Base-by-base conservation (phyloP, 805 yeast genomes). In the Metschnikowia picachoensis region DNA sequence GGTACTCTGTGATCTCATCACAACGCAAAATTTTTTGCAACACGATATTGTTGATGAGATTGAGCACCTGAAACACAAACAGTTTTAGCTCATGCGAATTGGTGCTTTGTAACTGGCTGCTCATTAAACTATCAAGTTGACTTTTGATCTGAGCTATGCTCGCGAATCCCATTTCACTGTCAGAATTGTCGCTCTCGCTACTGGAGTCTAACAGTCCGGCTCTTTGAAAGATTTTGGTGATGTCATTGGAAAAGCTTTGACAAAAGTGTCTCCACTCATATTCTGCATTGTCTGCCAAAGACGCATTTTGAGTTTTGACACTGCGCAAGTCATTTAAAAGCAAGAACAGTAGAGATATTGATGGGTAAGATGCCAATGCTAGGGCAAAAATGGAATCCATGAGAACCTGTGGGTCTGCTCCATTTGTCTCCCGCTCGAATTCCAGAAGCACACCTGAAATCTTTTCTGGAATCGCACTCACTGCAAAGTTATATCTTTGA, bases 1-100 rank as follows among this genome's bases (percentile, higher is more conserved):
- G 72, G 17, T 51, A 54, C 49, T 71, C 75, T 6, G 70, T 60
- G 30, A 72, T 69, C 39, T 68, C 74, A 12, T 44, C 50, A 30
- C 61, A 49, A 8, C 51, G 39, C 11, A 65, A 37, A 10, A 70
- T 58, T 8, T 61, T 48, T 13, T 60, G 57, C 8, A 64, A 53
- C 13, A 66, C 43, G 58, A 67, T 61, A 39, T 53, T 59, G 48
- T 64, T 63, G 30, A 62, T 52, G 41, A 62, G 61, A 16, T 68
- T 64, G 35, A 68, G 60, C 15, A 59, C 44, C 29, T 57, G 58
- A 10, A 56, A 37, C 9, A 68, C 44, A 32, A 67, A 47, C 31
- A 50, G 58, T 45, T 61, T 60, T 49, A 65, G 70, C 45, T 58
- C 60, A 12, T 41, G 33, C 8, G 49, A 33, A 45, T 70, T 70